These are phyloP conservation scores for Annona cherimola DNA, from an alignment of 164 flowering plant genomes.

Conservation along the genomic window DNA sequence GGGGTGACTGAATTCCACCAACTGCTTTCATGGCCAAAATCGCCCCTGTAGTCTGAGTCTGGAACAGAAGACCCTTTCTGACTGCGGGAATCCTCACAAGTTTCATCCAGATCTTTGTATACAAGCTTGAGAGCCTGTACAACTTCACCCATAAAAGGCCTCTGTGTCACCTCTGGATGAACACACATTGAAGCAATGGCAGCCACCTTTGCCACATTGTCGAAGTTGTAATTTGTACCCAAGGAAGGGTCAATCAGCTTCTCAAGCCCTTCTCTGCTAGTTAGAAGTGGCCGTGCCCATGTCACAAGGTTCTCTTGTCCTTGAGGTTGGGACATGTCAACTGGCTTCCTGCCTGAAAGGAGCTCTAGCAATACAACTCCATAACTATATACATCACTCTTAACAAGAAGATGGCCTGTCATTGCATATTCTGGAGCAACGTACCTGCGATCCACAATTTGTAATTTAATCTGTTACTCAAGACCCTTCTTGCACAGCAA, in stretches of 20 bases:
- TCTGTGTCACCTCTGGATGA: constrained; percentile 79
- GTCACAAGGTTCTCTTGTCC: constrained; percentile 89
- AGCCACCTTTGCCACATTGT: constrained; percentile 86
- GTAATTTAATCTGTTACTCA: background rate
- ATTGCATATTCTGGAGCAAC: constrained; percentile 89
- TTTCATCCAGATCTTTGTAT: constrained; percentile 66
- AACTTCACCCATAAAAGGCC: constrained; percentile 97
- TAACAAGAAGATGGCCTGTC: constrained; percentile 89
- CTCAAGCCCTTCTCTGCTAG: constrained; percentile 65
- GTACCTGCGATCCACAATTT: constrained; percentile 43
- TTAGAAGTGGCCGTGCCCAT: constrained; percentile 83
- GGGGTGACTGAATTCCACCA: constrained; percentile 79
- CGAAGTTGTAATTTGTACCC: constrained; percentile 58
- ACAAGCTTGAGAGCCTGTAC: constrained; percentile 89
- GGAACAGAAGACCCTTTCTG: constrained; percentile 58
- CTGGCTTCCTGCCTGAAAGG: constrained; percentile 84
- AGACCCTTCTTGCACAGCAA: background rate
- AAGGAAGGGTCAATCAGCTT: constrained; percentile 74
- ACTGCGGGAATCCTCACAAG: constrained; percentile 53
- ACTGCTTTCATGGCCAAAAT: constrained; percentile 52
- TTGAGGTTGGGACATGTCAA: constrained; percentile 81
- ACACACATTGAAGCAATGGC: constrained; percentile 92
- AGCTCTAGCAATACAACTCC: constrained; percentile 87
- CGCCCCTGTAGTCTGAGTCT: constrained; percentile 60
- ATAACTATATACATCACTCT: constrained; percentile 88